Percentiles rank a stretch among this genome's conserved stretches.
phyloP scores from a whole-genome alignment of 169 alveolate genomes.

The Plasmodium malariae region DNA sequence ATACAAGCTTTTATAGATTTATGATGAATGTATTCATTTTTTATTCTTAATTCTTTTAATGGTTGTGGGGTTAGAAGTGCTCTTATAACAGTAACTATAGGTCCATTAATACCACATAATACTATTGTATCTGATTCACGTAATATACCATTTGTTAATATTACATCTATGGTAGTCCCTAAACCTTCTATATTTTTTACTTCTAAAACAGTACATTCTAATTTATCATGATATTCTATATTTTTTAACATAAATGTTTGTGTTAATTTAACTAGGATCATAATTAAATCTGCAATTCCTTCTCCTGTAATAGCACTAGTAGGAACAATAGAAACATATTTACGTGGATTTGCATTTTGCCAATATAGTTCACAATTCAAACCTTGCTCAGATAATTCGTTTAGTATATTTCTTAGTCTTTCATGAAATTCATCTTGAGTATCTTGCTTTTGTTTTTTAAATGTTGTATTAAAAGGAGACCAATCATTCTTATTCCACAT shows the following conservation, averaged over 20 bases:
- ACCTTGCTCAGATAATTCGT: conserved; percentile 97
- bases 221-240: conserved; percentile 89
- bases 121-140: conserved; percentile 97
- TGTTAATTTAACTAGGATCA: conserved; percentile 93
- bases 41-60: conserved; percentile 98
- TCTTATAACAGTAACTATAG: conserved; percentile 97
- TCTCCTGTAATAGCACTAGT: conserved; percentile 99
- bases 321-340: conserved; percentile 97
- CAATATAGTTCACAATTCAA: conserved; percentile 96
- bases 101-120: conserved; percentile 97
- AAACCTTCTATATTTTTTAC: conserved; percentile 96
- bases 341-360: conserved; percentile 95
- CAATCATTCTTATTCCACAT: conserved; percentile 95
- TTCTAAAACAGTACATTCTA: conserved; percentile 97
- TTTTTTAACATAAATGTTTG: conserved; percentile 92
- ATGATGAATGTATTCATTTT: conserved; percentile 97
- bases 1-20: conserved; percentile 94
- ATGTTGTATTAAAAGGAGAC: conserved; percentile 91
- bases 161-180: conserved; percentile 99
- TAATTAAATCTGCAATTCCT: conserved; percentile 97
- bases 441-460: conserved; percentile 89
- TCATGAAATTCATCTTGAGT: conserved; percentile 92
- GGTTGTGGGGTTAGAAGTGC: conserved; percentile 99
- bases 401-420: conserved; percentile 84
- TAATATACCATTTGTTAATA: conserved; percentile 96